These are phyloP conservation scores for Coprinellus micaceus DNA, from an alignment of 768 basidiomycete genomes.

Conservation along the genomic window DNA sequence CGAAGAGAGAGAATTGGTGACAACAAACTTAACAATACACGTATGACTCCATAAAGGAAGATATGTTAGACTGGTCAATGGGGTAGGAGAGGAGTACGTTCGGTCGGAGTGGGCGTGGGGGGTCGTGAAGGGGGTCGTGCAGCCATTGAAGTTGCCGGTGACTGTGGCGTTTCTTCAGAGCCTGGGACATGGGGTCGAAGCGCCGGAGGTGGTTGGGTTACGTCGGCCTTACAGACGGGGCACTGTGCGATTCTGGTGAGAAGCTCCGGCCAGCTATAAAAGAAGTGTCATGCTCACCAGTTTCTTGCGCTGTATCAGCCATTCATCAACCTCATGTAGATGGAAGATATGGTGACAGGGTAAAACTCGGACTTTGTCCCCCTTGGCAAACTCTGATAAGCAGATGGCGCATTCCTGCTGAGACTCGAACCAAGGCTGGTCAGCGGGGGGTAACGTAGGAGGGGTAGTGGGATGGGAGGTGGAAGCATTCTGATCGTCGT, in stretches of 20 bases:
- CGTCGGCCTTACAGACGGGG: conserved; percentile 89
- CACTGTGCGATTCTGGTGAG: conserved; percentile 49
- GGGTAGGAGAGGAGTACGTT: conserved; percentile 38
- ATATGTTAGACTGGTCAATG: neutral
- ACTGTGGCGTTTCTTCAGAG: conserved; percentile 10
- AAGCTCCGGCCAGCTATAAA: neutral
- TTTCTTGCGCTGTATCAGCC: conserved; percentile 92
- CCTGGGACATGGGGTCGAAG: conserved; percentile 14
- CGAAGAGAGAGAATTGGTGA: neutral
- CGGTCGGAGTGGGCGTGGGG: conserved; percentile 22
- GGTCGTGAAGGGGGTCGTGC: conserved; percentile 5
- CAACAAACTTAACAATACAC: conserved; percentile 11
- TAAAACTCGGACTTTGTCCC: conserved; percentile 86
- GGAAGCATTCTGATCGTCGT: conserved; percentile 19
- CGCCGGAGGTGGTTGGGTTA: conserved; percentile 56
- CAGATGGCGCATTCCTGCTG: conserved; percentile 94
- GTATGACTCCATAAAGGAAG: too few species aligned
- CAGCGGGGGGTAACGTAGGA: conserved; percentile 21
- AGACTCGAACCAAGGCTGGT: conserved; percentile 72
- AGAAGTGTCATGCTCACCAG: conserved; percentile 51
- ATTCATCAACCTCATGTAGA: conserved; percentile 84
- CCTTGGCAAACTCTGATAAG: conserved; percentile 78
- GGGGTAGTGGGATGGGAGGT: conserved; percentile 32
- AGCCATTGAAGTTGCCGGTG: neutral
- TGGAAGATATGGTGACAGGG: conserved; percentile 97